Percentiles rank a stretch among this genome's conserved stretches.
Evolutionary conservation across 2,329 filamentous ascomycete genomes (phyloP).

Genomic region (Parafenestella ontariensis): DNA sequence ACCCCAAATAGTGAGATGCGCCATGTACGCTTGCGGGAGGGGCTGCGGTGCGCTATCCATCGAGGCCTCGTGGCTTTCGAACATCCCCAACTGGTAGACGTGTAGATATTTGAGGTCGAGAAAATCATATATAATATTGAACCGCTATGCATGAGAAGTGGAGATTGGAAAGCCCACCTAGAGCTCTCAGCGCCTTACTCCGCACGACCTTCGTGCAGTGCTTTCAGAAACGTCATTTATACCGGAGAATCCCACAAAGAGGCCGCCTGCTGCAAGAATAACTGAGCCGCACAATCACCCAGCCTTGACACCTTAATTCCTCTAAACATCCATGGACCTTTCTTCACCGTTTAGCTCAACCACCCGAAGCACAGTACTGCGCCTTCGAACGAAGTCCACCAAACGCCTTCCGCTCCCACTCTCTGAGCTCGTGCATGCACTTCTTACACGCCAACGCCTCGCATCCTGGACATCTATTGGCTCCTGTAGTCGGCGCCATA

Average conservation of each 20-base stretch:
- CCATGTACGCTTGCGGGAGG: too few species aligned
- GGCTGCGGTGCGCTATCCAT: too few species aligned
- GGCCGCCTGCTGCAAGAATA: neutral
- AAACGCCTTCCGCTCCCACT: conserved; percentile 2
- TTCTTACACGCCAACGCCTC: conserved; percentile 19
- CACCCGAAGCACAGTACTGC: conserved; percentile 2
- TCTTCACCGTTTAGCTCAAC: neutral
- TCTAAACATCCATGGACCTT: neutral
- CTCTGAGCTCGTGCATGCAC: conserved; percentile 7
- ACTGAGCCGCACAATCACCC: neutral
- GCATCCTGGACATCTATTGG: conserved; percentile 16
- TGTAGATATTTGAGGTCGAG: too few species aligned
- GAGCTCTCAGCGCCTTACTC: too few species aligned
- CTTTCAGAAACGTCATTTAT: neutral
- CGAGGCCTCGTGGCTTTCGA: too few species aligned
- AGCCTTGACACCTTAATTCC: neutral
- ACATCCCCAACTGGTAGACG: too few species aligned
- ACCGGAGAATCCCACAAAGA: neutral
- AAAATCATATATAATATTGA: too few species aligned
- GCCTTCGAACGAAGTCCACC: neutral
- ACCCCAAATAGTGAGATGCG: too few species aligned
- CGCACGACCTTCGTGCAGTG: too few species aligned
- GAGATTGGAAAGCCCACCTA: too few species aligned
- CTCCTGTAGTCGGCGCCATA: neutral
- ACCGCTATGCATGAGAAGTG: too few species aligned